Evolutionary conservation across 306 rosid genomes (phyloP).

Genomic region (Cyamopsis tetragonoloba): DNA sequence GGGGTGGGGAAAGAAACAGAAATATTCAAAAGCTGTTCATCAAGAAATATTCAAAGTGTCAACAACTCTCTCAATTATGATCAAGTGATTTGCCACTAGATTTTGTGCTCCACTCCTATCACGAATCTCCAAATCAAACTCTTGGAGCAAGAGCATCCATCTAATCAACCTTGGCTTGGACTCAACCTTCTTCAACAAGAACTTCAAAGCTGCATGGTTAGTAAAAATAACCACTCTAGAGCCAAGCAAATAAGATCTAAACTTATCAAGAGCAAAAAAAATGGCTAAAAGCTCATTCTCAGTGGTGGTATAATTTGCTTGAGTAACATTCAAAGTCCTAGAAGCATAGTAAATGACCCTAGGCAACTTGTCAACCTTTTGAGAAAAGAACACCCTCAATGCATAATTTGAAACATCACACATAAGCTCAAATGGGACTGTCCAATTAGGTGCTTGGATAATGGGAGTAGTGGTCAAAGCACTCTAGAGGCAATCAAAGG

Average conservation of each 20-base stretch:
- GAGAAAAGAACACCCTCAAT: not conserved
- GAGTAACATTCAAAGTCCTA: not conserved
- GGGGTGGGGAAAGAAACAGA: no score
- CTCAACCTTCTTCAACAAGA: not conserved
- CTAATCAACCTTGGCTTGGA: not conserved
- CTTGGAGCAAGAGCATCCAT: no score
- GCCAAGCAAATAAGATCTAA: not conserved
- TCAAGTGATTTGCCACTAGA: no score
- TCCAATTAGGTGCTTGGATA: not conserved
- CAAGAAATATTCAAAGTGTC: no score
- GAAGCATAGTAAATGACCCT: not conserved
- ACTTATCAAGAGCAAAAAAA: not conserved
- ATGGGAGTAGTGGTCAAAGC: not conserved
- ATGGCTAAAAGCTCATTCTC: no score
- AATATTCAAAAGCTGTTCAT: no score
- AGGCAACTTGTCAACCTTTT: not conserved
- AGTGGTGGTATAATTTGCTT: no score
- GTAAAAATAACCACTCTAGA: not conserved
- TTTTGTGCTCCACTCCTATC: no score
- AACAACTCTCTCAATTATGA: no score
- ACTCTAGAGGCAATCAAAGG: not conserved
- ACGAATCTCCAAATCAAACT: no score
- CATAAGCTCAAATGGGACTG: not conserved
- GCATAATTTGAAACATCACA: not conserved
- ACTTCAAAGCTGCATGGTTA: not conserved